Evolutionary conservation across 192 early-diverging fungal species (phyloP).

Genomic region (Bifiguratus adelaidae): DNA sequence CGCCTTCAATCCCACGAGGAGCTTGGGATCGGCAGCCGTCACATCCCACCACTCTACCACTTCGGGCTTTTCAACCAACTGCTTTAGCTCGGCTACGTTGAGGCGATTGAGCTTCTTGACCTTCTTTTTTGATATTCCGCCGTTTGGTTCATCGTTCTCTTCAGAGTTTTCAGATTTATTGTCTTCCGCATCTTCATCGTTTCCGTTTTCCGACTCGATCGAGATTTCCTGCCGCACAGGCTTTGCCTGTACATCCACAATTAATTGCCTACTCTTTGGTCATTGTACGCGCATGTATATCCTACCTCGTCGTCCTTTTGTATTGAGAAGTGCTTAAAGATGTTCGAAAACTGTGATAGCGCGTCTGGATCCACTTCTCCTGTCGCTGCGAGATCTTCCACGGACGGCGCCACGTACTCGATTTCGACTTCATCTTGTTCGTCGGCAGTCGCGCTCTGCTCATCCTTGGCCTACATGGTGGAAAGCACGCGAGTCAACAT

Average conservation of each 20-base stretch:
- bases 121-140: slow-evolving; percentile 40
- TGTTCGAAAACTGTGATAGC: slow-evolving; percentile 10
- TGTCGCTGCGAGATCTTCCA: slow-evolving; percentile 9
- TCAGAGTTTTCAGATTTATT: slow-evolving; percentile 18
- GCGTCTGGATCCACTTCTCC: slow-evolving; percentile 9
- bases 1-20: slow-evolving; percentile 87
- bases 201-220: no score
- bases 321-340: slow-evolving; percentile 19
- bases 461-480: neutral
- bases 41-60: slow-evolving; percentile 97
- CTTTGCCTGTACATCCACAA: no score
- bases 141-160: slow-evolving; percentile 18
- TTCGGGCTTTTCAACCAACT: slow-evolving; percentile 82
- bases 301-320: slow-evolving; percentile 11
- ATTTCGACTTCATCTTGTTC: slow-evolving; percentile 17
- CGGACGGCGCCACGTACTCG: slow-evolving; percentile 20
- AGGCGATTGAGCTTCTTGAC: slow-evolving; percentile 44
- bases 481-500: neutral
- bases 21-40: slow-evolving; percentile 80
- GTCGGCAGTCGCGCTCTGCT: slow-evolving; percentile 3
- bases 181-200: no score
- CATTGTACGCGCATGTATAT: no score
- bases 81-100: slow-evolving; percentile 88
- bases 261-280: no score
- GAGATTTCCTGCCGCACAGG: no score